phyloP scores from a whole-genome alignment of 2,329 filamentous ascomycete species.

The Trichocomaceae sp. region DNA sequence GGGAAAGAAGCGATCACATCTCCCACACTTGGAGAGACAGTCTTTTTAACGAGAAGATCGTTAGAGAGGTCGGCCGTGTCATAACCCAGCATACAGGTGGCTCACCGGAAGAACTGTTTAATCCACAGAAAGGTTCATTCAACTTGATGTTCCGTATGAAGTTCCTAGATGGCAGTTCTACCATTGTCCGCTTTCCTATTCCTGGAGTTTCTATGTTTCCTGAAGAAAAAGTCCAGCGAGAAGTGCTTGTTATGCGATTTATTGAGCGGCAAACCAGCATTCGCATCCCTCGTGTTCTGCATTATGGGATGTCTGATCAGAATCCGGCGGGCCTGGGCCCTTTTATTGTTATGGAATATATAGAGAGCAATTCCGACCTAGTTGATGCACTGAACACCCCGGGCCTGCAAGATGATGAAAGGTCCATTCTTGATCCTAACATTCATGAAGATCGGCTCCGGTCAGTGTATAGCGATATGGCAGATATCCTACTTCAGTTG shows the following conservation, averaged over 20 bases:
- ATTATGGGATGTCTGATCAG: slow-evolving; percentile 16
- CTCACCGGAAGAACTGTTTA: slow-evolving; percentile 10
- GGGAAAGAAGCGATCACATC: slow-evolving; percentile 14
- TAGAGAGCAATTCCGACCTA: slow-evolving; percentile 20
- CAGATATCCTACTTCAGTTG: slow-evolving; percentile 37
- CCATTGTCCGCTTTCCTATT: slow-evolving; percentile 19
- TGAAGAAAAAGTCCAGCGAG: slow-evolving; percentile 20
- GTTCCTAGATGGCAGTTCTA: slow-evolving; percentile 14
- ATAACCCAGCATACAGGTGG: slow-evolving; percentile 15
- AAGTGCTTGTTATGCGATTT: slow-evolving; percentile 17
- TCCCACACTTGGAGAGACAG: slow-evolving; percentile 10
- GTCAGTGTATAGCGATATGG: slow-evolving; percentile 36
- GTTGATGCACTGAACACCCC: slow-evolving; percentile 23
- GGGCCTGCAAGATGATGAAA: slow-evolving; percentile 16
- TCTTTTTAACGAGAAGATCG: slow-evolving; percentile 10
- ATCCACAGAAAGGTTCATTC: slow-evolving; percentile 16
- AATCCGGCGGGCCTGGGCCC: slow-evolving; percentile 20
- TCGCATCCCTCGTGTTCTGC: slow-evolving; percentile 15
- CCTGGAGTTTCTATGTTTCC: slow-evolving; percentile 18
- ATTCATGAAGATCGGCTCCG: slow-evolving; percentile 29
- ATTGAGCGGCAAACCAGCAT: slow-evolving; percentile 16
- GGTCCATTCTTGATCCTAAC: slow-evolving; percentile 28
- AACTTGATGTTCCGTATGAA: slow-evolving; percentile 20
- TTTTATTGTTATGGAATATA: slow-evolving; percentile 33
- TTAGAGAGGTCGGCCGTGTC: slow-evolving; percentile 12